phyloP scores from a whole-genome alignment of 2,329 filamentous ascomycete species.

The Hypoxylon sp. region DNA sequence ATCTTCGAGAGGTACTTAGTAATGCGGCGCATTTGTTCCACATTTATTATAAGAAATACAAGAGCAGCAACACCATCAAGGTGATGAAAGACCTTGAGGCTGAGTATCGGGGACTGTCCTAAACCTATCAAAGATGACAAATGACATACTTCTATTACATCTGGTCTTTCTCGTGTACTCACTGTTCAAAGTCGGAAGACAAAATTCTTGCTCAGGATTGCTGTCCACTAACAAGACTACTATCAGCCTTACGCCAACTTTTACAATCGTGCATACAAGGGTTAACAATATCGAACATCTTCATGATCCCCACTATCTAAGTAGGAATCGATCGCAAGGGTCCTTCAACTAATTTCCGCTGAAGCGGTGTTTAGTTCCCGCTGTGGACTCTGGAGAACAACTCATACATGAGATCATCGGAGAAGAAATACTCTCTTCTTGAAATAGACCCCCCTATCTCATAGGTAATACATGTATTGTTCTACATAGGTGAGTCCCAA shows the following conservation, averaged over 20 bases:
- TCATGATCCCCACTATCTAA: slow-evolving; percentile 16
- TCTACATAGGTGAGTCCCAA: not conserved
- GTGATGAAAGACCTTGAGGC: slow-evolving; percentile 28
- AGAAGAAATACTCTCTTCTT: not conserved
- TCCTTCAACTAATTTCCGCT: slow-evolving; percentile 10
- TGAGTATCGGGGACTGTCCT: slow-evolving; percentile 6
- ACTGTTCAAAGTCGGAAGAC: not conserved
- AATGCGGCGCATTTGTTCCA: slow-evolving; percentile 32
- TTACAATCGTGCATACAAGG: not conserved
- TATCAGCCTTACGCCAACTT: slow-evolving; percentile 15
- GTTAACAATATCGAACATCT: slow-evolving; percentile 4
- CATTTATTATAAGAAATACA: not conserved
- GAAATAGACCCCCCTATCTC: not conserved
- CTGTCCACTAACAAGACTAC: not conserved
- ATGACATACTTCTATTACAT: not conserved
- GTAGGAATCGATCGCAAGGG: slow-evolving; percentile 17
- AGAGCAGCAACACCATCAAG: slow-evolving; percentile 24
- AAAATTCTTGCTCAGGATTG: not conserved
- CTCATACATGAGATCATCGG: slow-evolving; percentile 20
- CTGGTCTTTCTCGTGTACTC: not conserved
- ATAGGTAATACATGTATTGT: not conserved
- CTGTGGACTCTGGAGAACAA: slow-evolving; percentile 29
- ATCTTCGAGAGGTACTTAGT: slow-evolving; percentile 33
- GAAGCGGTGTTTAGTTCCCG: slow-evolving; percentile 36
- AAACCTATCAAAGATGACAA: not conserved